These are phyloP conservation scores for Camillea tinctor DNA, from an alignment of 2,329 filamentous ascomycete genomes.

Conservation along the genomic window DNA sequence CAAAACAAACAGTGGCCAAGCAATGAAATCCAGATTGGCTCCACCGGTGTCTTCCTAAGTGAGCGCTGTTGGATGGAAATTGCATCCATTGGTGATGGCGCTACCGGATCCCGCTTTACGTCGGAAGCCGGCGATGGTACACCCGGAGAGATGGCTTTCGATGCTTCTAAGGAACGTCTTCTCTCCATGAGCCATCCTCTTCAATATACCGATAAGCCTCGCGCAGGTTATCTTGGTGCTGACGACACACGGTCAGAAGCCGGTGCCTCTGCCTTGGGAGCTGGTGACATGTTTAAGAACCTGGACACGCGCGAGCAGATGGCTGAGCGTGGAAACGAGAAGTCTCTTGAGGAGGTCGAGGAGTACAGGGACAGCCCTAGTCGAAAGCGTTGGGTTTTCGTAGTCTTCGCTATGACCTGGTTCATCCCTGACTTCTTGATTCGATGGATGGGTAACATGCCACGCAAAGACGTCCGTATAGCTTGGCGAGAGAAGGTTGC, in stretches of 20 bases:
- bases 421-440: constrained; percentile 84
- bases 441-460: constrained; percentile 75
- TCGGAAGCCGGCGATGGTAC: constrained; percentile 65
- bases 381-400: constrained; percentile 86
- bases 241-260: constrained; percentile 91
- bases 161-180: constrained; percentile 61
- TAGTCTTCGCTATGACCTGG: constrained; percentile 83
- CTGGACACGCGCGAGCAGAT: constrained; percentile 91
- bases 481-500: constrained; percentile 97
- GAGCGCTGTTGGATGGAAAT: constrained; percentile 95
- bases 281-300: constrained; percentile 97
- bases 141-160: constrained; percentile 56
- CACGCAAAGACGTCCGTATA: constrained; percentile 84
- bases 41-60: constrained; percentile 92
- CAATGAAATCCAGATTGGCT: constrained; percentile 87
- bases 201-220: constrained; percentile 71
- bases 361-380: constrained; percentile 73
- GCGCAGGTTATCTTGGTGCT: constrained; percentile 76
- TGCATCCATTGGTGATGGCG: constrained; percentile 67
- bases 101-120: constrained; percentile 53
- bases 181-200: constrained; percentile 51
- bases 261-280: constrained; percentile 84
- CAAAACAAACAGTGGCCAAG: constrained; percentile 89
- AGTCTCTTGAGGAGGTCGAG: constrained; percentile 87
- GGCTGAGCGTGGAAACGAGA: constrained; percentile 91